These are phyloP conservation scores for Trypanosoma brucei DNA, from an alignment of 208 protist genomes.

Conservation along the genomic window DNA sequence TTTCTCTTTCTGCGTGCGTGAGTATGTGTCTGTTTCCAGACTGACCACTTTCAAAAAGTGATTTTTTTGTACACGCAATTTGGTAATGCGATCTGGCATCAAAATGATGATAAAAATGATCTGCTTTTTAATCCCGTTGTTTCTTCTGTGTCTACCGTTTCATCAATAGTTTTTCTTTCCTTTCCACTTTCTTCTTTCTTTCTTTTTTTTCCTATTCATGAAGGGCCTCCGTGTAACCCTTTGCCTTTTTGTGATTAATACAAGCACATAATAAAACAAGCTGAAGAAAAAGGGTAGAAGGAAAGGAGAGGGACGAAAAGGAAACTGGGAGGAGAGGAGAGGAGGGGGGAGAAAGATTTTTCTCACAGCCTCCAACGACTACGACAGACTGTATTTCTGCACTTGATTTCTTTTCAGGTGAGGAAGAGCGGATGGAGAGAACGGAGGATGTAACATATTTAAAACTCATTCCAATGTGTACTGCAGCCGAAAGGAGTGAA, in stretches of 20 bases:
- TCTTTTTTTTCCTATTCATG: constrained; percentile 2
- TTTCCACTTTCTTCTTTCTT: not conserved
- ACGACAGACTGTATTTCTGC: not conserved
- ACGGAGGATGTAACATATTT: not conserved
- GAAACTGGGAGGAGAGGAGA: not conserved
- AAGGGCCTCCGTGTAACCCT: not conserved
- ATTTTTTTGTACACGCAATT: too few species aligned
- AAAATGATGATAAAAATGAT: too few species aligned
- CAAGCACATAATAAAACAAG: too few species aligned
- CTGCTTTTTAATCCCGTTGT: too few species aligned
- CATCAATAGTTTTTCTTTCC: not conserved
- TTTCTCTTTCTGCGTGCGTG: too few species aligned
- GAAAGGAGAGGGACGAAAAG: not conserved
- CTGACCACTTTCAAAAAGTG: too few species aligned
- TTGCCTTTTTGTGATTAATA: not conserved
- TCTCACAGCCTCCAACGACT: too few species aligned
- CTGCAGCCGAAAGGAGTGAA: not conserved
- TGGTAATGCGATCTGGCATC: too few species aligned
- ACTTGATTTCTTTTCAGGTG: not conserved
- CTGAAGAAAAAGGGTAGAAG: too few species aligned
- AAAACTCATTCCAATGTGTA: not conserved
- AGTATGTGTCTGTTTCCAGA: too few species aligned
- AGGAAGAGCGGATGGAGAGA: not conserved
- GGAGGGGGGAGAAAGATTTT: not conserved
- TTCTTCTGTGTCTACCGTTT: too few species aligned